phyloP scores from a whole-genome alignment of 352 stramenopile species.

The Phytophthora tubulina region DNA sequence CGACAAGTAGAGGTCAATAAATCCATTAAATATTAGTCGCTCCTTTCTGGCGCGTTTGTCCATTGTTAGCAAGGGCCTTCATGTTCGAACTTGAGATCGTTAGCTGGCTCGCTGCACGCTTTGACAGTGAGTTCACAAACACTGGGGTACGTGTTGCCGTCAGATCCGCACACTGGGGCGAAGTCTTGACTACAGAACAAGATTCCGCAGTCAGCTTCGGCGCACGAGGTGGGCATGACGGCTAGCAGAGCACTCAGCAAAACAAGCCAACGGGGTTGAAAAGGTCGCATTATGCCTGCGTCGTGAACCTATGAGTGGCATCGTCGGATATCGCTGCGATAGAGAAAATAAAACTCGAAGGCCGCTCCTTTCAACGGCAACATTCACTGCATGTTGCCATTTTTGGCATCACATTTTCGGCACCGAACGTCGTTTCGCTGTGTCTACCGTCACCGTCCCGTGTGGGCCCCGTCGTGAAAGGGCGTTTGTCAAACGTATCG shows the following conservation, averaged over 20 bases:
- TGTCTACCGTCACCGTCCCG: conserved; percentile 13
- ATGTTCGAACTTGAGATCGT: conserved; percentile 2
- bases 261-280: not conserved
- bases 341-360: not conserved
- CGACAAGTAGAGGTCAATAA: conserved; percentile 5
- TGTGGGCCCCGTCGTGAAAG: conserved; percentile 29
- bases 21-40: conserved; percentile 33
- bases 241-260: conserved; percentile 1
- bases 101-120: conserved; percentile 4
- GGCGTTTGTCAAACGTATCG: conserved; percentile 14
- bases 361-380: too few relatives aligned
- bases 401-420: not conserved
- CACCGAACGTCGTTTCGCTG: conserved; percentile 11
- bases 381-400: too few relatives aligned
- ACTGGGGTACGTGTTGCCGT: conserved; percentile 26
- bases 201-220: conserved; percentile 15
- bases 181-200: conserved; percentile 16
- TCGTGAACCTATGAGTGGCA: too few relatives aligned
- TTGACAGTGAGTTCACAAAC: conserved; percentile 16
- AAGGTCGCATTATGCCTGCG: not conserved
- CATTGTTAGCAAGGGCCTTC: conserved; percentile 7
- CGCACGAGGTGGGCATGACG: not conserved
- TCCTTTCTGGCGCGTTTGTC: not conserved
- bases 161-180: conserved; percentile 29
- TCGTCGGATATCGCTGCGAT: too few relatives aligned